phyloP scores from a whole-genome alignment of 495 filamentous ascomycete genomes.

The Lasiosphaeris hirsuta region DNA sequence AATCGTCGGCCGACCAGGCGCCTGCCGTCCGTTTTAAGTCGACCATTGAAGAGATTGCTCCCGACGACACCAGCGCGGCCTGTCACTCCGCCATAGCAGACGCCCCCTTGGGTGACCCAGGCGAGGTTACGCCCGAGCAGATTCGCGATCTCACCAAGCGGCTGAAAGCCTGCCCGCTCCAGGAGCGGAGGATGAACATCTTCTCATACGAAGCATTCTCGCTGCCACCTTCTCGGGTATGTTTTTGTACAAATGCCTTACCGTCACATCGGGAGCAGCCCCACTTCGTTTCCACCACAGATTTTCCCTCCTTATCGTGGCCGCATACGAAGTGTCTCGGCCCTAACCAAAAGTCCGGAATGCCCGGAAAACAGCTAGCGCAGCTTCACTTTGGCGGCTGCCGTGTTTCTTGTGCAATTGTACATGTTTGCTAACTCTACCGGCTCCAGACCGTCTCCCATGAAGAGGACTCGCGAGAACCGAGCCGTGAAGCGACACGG shows the following conservation, averaged over 20 bases:
- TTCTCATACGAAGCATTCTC: slow-evolving; percentile 86
- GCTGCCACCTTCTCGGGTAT: slow-evolving; percentile 78
- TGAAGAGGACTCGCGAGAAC: slow-evolving; percentile 38
- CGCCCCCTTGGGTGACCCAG: slow-evolving; percentile 27
- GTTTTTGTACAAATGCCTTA: slow-evolving; percentile 29
- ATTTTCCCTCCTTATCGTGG: too few relatives aligned
- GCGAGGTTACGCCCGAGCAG: slow-evolving; percentile 53
- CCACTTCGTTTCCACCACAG: too few relatives aligned
- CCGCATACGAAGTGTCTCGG: too few relatives aligned
- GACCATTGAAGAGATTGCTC: slow-evolving; percentile 69
- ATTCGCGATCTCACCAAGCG: slow-evolving; percentile 68
- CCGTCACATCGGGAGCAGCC: too few relatives aligned
- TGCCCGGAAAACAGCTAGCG: too few relatives aligned
- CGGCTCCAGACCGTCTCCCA: slow-evolving; percentile 40
- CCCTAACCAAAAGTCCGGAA: too few relatives aligned
- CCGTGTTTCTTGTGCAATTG: too few relatives aligned
- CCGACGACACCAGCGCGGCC: slow-evolving; percentile 32
- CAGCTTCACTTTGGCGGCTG: neutral
- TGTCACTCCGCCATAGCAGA: slow-evolving; percentile 23
- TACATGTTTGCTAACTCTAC: slow-evolving; percentile 10
- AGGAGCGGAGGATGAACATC: slow-evolving; percentile 76
- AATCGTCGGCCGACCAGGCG: slow-evolving; percentile 19
- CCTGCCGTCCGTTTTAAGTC: slow-evolving; percentile 77
- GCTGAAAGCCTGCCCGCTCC: slow-evolving; percentile 69
- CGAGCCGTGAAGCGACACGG: slow-evolving; percentile 34